Evolutionary conservation across 768 basidiomycete genomes (phyloP).

Genomic region (Tulasnella sp.): DNA sequence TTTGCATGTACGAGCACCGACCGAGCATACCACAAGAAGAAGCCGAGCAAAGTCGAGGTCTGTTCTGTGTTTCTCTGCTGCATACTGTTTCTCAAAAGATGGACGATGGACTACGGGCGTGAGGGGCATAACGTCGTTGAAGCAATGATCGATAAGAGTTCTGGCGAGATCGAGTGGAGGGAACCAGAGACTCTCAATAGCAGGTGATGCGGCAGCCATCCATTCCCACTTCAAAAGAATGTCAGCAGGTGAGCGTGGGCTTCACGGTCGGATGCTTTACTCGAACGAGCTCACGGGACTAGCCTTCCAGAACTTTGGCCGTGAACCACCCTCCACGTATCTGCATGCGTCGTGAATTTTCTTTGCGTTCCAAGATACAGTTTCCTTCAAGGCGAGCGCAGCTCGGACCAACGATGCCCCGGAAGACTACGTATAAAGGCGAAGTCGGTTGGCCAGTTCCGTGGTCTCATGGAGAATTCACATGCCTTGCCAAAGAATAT

Average conservation of each 20-base stretch:
- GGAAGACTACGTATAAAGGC: background rate
- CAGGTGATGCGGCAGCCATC: slow-evolving; percentile 21
- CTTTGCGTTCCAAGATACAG: slow-evolving; percentile 30
- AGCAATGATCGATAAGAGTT: slow-evolving; percentile 53
- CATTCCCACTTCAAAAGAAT: slow-evolving; percentile 28
- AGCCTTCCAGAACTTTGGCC: slow-evolving; percentile 16
- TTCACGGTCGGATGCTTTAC: slow-evolving; percentile 22
- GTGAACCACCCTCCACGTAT: slow-evolving; percentile 16
- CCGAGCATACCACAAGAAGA: slow-evolving; percentile 61
- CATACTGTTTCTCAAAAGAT: slow-evolving; percentile 46
- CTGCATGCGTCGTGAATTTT: slow-evolving; percentile 36
- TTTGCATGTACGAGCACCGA: slow-evolving; percentile 47
- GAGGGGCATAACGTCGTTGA: slow-evolving; percentile 42
- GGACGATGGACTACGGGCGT: slow-evolving; percentile 64
- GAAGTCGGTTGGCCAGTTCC: background rate
- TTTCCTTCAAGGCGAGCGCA: slow-evolving; percentile 50
- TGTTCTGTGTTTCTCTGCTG: slow-evolving; percentile 38
- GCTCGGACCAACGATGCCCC: slow-evolving; percentile 40
- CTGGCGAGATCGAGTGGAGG: slow-evolving; percentile 52
- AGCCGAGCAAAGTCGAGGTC: slow-evolving; percentile 46
- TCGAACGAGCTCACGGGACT: slow-evolving; percentile 4
- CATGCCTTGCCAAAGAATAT: background rate
- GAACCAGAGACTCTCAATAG: slow-evolving; percentile 30
- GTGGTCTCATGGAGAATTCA: background rate
- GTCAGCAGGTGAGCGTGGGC: slow-evolving; percentile 20